Evolutionary conservation across 208 protist species (phyloP).

Genomic region (Vickermania spadyakhi): DNA sequence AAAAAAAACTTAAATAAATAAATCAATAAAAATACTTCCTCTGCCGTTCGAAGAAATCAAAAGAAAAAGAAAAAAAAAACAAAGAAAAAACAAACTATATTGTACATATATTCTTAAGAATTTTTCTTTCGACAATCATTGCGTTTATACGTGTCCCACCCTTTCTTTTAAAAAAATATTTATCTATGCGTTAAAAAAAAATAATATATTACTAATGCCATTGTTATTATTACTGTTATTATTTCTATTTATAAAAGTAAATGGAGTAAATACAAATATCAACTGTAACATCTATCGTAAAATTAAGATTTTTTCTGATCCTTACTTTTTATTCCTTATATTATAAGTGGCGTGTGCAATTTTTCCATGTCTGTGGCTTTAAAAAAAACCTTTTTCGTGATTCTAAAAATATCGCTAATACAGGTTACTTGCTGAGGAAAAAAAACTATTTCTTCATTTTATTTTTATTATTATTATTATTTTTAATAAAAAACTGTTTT

Average conservation of each 20-base stretch:
- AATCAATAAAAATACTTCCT: slow-evolving; percentile 9
- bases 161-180: not conserved
- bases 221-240: no score
- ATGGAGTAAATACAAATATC: not conserved
- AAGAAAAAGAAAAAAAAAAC: slow-evolving; percentile 9
- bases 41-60: slow-evolving; percentile 2
- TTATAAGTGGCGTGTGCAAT: no score
- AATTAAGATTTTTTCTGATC: no score
- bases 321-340: no score
- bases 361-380: not conserved
- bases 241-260: no score
- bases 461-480: no score
- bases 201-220: slow-evolving; percentile 4
- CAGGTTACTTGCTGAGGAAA: no score
- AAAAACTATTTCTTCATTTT: no score
- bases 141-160: not conserved
- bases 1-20: slow-evolving; percentile 2
- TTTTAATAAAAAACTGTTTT: not conserved
- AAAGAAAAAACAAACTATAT: slow-evolving; percentile 1
- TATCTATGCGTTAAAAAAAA: not conserved
- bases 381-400: not conserved
- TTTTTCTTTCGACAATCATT: not conserved
- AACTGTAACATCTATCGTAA: not conserved
- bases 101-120: slow-evolving; percentile 5
- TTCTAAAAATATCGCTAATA: no score